These are phyloP conservation scores for Gryganskiella cystojenkinii DNA, from an alignment of 192 early-diverging fungal species.

Conservation along the genomic window DNA sequence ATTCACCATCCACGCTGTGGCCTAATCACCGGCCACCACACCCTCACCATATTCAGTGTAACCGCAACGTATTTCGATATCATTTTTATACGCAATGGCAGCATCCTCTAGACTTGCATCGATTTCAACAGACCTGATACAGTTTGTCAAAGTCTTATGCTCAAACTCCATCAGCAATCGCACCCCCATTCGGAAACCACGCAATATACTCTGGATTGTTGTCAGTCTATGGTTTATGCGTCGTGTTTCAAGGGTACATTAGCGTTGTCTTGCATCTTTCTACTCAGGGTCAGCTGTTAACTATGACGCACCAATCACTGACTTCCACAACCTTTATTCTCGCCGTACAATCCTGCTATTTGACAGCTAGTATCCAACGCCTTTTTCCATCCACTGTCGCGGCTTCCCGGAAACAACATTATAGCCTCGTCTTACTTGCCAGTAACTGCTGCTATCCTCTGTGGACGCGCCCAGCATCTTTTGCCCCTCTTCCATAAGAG, in stretches of 20 bases:
- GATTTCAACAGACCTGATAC: conserved; percentile 1
- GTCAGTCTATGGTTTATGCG: conserved; percentile 4
- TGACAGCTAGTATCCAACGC: conserved; percentile 30
- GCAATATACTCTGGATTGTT: conserved; percentile 5
- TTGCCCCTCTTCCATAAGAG: conserved; percentile 31
- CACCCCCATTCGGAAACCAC: conserved; percentile 7
- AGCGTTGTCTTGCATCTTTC: conserved; percentile 2
- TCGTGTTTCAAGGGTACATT: conserved; percentile 9
- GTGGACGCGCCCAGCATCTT: conserved; percentile 15
- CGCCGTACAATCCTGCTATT: conserved; percentile 5
- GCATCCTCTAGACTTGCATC: conserved; percentile 1
- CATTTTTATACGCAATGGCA: conserved; percentile 9
- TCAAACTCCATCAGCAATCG: conserved; percentile 4
- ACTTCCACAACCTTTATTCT: neutral
- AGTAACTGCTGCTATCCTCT: neutral
- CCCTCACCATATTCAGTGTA: neutral
- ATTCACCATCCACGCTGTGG: conserved; percentile 3
- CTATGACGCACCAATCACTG: conserved; percentile 2
- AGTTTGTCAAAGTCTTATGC: conserved; percentile 6
- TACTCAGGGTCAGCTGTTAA: conserved; percentile 1
- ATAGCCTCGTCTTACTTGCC: conserved; percentile 21
- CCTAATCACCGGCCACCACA: conserved; percentile 3
- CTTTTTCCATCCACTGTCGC: conserved; percentile 33
- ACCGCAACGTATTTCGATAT: neutral
- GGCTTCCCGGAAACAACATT: conserved; percentile 32